Base-by-base conservation (phyloP, 192 early-diverging fungal genomes). In the Phycomyces blakesleeanus region DNA sequence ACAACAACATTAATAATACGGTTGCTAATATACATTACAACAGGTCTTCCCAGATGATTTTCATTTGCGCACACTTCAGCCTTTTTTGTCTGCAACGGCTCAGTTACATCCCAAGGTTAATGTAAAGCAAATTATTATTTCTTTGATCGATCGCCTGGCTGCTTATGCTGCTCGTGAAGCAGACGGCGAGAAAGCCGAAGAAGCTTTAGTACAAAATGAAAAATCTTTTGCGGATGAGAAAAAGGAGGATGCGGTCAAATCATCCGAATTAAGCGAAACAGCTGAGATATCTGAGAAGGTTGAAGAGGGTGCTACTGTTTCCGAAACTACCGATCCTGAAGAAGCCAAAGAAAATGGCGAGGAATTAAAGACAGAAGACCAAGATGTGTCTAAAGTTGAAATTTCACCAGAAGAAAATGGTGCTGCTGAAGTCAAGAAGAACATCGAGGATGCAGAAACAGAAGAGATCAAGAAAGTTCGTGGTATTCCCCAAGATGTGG, bases 21-120 rank as follows among this genome's bases (percentile, higher is more conserved):
- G 5, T 2, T 47, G 40, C 20, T 41, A 2, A 44, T 44, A 44
- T 21, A 2, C 24, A 6, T 42, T 2, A 29, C 34, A 27, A 15
- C 66, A 89, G 87, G 89, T 91, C 12, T 99, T 99, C 66, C 92
- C 85, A 40, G 97, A 98, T 64, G 96, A 97, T 57, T 98, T 96
- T 73, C 97, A 99, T 57, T 73, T 99, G 40, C 83, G 89, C 25
- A 93, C 93, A 0, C 80, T 99, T 42, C 90, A 91, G 21, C 82
- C 86, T 37, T 89, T 97, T 61, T 79, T 99, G 56, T 86, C 90
- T 2, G 92, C 94, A 12, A 94, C 91, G 6, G 93, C 91, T 12
- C 87, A 91, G 71, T 78, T 99, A 29, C 87, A 94, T 34, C 90
- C 89, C 14, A 87, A 89, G 61, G 94, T 98, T 39, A 95, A 96